Base-by-base conservation (phyloP, 2,329 filamentous ascomycete species). In the Trichophyton schoenleinii region DNA sequence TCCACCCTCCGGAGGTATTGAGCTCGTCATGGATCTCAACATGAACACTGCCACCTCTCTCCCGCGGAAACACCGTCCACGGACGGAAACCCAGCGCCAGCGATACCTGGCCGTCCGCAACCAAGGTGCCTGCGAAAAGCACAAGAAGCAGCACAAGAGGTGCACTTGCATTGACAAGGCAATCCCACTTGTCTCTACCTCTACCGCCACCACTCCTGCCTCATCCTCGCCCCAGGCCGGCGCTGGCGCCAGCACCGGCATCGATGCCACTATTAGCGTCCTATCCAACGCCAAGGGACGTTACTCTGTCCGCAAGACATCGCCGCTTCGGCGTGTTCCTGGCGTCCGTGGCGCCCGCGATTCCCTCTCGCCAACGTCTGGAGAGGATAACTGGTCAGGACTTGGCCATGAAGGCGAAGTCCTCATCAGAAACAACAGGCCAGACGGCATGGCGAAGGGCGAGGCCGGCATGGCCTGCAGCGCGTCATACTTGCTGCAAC, bases 101-200 rank as follows among this genome's bases (percentile, higher is more conserved):
- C 74, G 73, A 60, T 76, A 76, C 63, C 75, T 75, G 63, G 75
- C 74, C 59, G 74, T 71, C 58, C 71, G 74, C 1, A 75, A 74
- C 49, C 71, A 75, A 34, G 74, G 74, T 25, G 74, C 74, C 48
- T 76, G 74, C 60, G 72, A 74, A 62, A 76, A 76, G 64, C 74
- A 76, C 64, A 71, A 72, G 62, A 75, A 74, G 62, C 74, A 76
- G 60, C 74, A 76, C 61, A 76, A 76, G 62, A 65, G 73, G 73
- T 75, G 73, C 61, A 75, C 75, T 52, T 75, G 73, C 67, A 66
- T 75, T 44, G 73, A 53, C n/a, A 53, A 31, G 22, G 22, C 15
- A 25, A 53, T 53, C 28, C 28, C 49, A 13, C 18, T 25, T 22
- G 11, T 13, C 11, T 13, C 34, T 38, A 13, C 9, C 11, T 9